Evolutionary conservation across 1,284 basidiomycete species (phyloP).

Genomic region (Cutaneotrichosporon cutaneum): DNA sequence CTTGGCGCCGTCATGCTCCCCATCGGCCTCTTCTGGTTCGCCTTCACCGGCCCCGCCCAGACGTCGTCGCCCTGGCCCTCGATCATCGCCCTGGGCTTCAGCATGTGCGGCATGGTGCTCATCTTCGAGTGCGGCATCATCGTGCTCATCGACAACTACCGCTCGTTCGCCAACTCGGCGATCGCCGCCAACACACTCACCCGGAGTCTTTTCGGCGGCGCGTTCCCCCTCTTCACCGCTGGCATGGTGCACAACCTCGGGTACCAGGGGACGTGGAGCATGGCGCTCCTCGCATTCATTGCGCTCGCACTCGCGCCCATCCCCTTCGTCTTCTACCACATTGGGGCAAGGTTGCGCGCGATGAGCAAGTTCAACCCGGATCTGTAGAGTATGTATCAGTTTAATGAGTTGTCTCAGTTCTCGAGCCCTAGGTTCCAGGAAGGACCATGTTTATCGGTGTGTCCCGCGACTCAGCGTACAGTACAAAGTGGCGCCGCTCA

Average conservation of each 20-base stretch:
- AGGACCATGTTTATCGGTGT: no score
- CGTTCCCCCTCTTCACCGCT: conserved; percentile 29
- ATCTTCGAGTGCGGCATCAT: conserved; percentile 28
- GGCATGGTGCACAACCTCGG: conserved; percentile 32
- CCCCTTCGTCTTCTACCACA: conserved; percentile 23
- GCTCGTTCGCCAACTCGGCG: conserved; percentile 27
- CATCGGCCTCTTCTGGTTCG: conserved; percentile 32
- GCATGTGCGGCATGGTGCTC: conserved; percentile 29
- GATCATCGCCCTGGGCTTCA: conserved; percentile 27
- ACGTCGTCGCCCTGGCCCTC: conserved; percentile 22
- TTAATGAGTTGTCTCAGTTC: no score
- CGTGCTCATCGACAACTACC: conserved; percentile 28
- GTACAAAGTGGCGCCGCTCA: no score
- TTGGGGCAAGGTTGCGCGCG: conserved; percentile 15
- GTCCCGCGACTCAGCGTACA: no score
- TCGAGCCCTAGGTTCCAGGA: no score
- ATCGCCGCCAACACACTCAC: conserved; percentile 33
- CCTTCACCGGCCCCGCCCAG: conserved; percentile 31
- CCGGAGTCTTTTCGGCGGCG: conserved; percentile 23
- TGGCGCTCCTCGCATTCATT: conserved; percentile 24
- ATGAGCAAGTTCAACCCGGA: conserved; percentile 21
- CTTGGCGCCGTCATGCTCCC: conserved; percentile 22
- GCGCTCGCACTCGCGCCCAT: conserved; percentile 22
- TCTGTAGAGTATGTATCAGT: conserved; percentile 12
- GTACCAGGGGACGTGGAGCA: conserved; percentile 21